Evolutionary conservation across 1,139 yeast species (phyloP).

Genomic region (Geotrichum histeridarum): DNA sequence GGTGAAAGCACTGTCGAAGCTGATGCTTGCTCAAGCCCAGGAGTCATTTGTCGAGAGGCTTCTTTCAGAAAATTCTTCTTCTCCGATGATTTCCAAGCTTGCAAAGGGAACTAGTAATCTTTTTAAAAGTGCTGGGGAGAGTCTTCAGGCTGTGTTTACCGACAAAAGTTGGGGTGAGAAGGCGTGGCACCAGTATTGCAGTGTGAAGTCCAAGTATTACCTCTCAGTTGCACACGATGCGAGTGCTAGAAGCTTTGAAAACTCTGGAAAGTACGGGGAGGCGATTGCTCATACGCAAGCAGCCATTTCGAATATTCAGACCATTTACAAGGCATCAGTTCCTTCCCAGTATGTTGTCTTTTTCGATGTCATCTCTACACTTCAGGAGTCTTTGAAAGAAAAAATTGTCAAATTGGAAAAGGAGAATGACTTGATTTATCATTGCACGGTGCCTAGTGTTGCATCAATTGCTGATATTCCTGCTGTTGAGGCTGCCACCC

Average conservation of each 20-base stretch:
- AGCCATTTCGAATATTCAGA: conserved; percentile 38
- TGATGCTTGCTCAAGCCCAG: conserved; percentile 84
- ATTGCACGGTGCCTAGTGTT: conserved; percentile 62
- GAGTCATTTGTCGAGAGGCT: conserved; percentile 71
- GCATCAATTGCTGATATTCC: conserved; percentile 55
- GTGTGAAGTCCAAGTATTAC: conserved; percentile 45
- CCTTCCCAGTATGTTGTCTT: conserved; percentile 27
- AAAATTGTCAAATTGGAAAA: conserved; percentile 53
- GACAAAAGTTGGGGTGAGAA: conserved; percentile 53
- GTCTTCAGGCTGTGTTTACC: conserved; percentile 44
- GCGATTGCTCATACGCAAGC: conserved; percentile 64
- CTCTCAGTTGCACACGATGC: conserved; percentile 49
- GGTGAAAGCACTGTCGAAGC: conserved; percentile 55
- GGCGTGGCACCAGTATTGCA: conserved; percentile 43
- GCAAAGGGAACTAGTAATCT: conserved; percentile 56
- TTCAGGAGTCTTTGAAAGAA: conserved; percentile 38
- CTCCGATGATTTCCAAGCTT: conserved; percentile 67
- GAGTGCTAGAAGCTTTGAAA: conserved; percentile 49
- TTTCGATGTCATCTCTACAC: conserved; percentile 26
- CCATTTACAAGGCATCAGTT: conserved; percentile 25
- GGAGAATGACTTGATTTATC: conserved; percentile 88
- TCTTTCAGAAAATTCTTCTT: conserved; percentile 42
- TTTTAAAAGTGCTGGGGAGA: conserved; percentile 51
- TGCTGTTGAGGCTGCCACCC: conserved; percentile 72
- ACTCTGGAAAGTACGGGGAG: conserved; percentile 59